Evolutionary conservation across 2,329 filamentous ascomycete genomes (phyloP).

Genomic region (Penicillium sp.): DNA sequence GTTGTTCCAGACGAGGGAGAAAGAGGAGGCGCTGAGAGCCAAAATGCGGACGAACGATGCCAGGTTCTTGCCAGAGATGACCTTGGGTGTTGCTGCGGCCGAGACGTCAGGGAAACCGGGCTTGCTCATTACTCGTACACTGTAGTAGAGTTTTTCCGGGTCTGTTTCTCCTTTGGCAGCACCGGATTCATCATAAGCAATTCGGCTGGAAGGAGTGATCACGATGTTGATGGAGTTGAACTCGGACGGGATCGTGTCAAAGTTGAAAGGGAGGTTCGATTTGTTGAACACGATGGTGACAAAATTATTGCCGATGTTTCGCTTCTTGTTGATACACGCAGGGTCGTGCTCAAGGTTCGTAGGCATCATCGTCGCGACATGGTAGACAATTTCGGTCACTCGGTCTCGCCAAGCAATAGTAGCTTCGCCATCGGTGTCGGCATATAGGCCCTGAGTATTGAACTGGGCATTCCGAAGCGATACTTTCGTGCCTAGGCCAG

Average conservation of each 20-base stretch:
- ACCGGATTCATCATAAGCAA: slow-evolving; percentile 36
- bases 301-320: slow-evolving; percentile 94
- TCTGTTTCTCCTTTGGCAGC: slow-evolving; percentile 35
- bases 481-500: slow-evolving; percentile 77
- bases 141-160: slow-evolving; percentile 66
- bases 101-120: slow-evolving; percentile 90
- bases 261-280: slow-evolving; percentile 83
- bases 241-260: slow-evolving; percentile 88
- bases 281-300: slow-evolving; percentile 99
- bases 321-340: slow-evolving; percentile 80
- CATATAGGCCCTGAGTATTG: slow-evolving; percentile 90
- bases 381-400: slow-evolving; percentile 92
- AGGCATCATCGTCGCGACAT: slow-evolving; percentile 97
- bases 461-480: slow-evolving; percentile 79
- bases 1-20: slow-evolving; percentile 83
- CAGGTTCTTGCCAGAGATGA: slow-evolving; percentile 79
- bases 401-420: slow-evolving; percentile 94
- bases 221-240: slow-evolving; percentile 98
- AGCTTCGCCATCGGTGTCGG: slow-evolving; percentile 79
- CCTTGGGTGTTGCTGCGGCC: slow-evolving; percentile 83
- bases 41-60: slow-evolving; percentile 84
- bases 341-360: slow-evolving; percentile 76
- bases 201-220: slow-evolving; percentile 71
- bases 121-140: slow-evolving; percentile 84
- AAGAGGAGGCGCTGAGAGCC: slow-evolving; percentile 90